These are phyloP conservation scores for Fusarium poae DNA, from an alignment of 2,329 filamentous ascomycete genomes.

Conservation along the genomic window DNA sequence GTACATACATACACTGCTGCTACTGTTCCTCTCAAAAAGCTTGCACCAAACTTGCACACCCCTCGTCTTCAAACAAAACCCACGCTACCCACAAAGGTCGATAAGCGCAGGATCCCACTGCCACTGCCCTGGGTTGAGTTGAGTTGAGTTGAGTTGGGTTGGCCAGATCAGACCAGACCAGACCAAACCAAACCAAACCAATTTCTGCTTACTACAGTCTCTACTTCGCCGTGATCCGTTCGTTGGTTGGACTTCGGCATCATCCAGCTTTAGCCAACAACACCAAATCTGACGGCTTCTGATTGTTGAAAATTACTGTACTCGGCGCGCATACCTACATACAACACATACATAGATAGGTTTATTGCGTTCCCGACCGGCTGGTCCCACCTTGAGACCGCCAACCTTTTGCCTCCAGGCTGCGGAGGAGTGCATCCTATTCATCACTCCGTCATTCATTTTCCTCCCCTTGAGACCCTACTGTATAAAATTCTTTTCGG, in stretches of 20 bases:
- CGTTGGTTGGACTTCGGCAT: conserved; percentile 37
- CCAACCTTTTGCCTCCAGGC: conserved; percentile 31
- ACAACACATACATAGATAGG: conserved; percentile 12
- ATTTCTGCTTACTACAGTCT: conserved; percentile 15
- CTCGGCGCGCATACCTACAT: conserved; percentile 26
- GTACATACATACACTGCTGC: neutral
- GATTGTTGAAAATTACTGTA: conserved; percentile 27
- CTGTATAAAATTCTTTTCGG: conserved; percentile 50
- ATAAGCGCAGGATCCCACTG: conserved; percentile 51
- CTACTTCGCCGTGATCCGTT: conserved; percentile 29
- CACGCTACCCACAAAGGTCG: conserved; percentile 49
- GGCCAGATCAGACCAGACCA: neutral
- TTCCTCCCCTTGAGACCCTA: conserved; percentile 45
- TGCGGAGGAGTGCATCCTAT: conserved; percentile 47
- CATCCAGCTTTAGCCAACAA: conserved; percentile 33
- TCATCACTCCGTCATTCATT: conserved; percentile 51
- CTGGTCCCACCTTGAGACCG: conserved; percentile 39
- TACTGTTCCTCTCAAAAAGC: neutral
- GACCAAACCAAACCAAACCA: conserved; percentile 24
- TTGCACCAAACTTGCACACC: conserved; percentile 44
- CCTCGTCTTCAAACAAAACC: conserved; percentile 38
- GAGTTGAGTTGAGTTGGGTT: conserved; percentile 14
- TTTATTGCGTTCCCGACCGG: conserved; percentile 20
- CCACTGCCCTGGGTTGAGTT: conserved; percentile 44
- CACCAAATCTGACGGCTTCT: conserved; percentile 22